phyloP scores from a whole-genome alignment of 148 eudicot species.

The Euryodendron excelsum region DNA sequence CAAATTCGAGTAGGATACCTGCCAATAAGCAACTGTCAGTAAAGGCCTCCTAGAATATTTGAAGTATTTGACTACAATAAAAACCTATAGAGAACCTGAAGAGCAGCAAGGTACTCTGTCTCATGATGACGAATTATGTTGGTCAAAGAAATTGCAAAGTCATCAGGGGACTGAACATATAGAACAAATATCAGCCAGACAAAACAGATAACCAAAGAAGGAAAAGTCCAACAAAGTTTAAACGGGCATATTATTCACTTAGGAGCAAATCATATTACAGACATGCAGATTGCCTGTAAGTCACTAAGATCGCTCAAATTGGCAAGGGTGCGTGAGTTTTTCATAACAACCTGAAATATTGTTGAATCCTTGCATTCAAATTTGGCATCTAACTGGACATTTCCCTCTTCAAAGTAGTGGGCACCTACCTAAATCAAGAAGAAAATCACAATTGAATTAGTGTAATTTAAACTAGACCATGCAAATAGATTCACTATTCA shows the following conservation, averaged over 20 bases:
- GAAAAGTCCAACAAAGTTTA: neutral
- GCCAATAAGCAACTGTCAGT: slow-evolving; percentile 33
- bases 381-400: slow-evolving; percentile 93
- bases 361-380: slow-evolving; percentile 91
- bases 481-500: neutral
- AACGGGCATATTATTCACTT: neutral
- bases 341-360: slow-evolving; percentile 62
- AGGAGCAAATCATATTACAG: neutral
- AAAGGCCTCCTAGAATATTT: neutral
- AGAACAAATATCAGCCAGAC: slow-evolving; percentile 19
- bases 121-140: slow-evolving; percentile 85
- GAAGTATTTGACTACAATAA: neutral
- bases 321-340: neutral
- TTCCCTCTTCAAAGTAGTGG: slow-evolving; percentile 98
- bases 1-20: slow-evolving; percentile 79
- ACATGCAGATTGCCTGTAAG: neutral
- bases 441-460: slow-evolving; percentile 7
- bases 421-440: slow-evolving; percentile 70
- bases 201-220: slow-evolving; percentile 7
- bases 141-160: slow-evolving; percentile 62
- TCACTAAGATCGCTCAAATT: neutral
- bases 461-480: neutral
- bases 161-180: slow-evolving; percentile 75
- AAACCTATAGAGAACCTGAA: slow-evolving; percentile 52
- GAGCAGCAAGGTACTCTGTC: slow-evolving; percentile 79